Percentiles rank a stretch among this genome's conserved stretches.
Evolutionary conservation across 176 grass and related monocot genomes (phyloP).

Genomic region (Rhynchospora tenuis): DNA sequence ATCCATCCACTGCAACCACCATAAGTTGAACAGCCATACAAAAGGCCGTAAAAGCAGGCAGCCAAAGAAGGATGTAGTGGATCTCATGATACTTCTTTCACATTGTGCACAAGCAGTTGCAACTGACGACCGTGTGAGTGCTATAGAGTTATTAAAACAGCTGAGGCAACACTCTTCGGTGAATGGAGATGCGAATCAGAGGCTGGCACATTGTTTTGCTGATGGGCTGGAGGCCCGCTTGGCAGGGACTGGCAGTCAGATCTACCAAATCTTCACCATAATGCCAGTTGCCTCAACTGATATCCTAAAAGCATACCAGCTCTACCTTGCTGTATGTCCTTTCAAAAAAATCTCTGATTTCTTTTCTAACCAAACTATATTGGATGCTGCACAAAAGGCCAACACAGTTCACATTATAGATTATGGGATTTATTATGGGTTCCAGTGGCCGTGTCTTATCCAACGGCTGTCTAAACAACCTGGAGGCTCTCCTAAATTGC

Average conservation of each 20-base stretch:
- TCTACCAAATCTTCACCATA: constrained; percentile 51
- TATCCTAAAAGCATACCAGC: constrained; percentile 78
- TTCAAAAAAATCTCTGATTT: constrained; percentile 95
- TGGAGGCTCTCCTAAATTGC: constrained; percentile 57
- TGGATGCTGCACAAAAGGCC: constrained; percentile 63
- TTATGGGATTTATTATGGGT: constrained; percentile 78
- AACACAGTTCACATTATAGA: constrained; percentile 83
- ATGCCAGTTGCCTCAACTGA: constrained; percentile 48
- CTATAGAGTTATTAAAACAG: constrained; percentile 71
- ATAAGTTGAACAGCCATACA: constrained; percentile 43
- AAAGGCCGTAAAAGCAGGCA: constrained; percentile 77
- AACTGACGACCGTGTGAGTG: constrained; percentile 52
- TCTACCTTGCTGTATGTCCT: constrained; percentile 72
- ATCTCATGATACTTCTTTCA: constrained; percentile 73
- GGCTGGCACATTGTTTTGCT: constrained; percentile 74
- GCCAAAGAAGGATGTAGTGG: constrained; percentile 69
- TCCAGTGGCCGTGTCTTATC: constrained; percentile 94
- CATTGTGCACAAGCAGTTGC: constrained; percentile 88
- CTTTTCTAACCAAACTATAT: constrained; percentile 85
- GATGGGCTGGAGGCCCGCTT: constrained; percentile 86
- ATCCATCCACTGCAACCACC: constrained; percentile 27
- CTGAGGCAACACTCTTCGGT: constrained; percentile 68
- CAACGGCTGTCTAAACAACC: constrained; percentile 46
- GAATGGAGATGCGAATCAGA: constrained; percentile 64
- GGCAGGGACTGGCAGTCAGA: constrained; percentile 76